Conservation (phyloP, 2,329 filamentous ascomycete genomes). For the Alternaria tenuissima region DNA sequence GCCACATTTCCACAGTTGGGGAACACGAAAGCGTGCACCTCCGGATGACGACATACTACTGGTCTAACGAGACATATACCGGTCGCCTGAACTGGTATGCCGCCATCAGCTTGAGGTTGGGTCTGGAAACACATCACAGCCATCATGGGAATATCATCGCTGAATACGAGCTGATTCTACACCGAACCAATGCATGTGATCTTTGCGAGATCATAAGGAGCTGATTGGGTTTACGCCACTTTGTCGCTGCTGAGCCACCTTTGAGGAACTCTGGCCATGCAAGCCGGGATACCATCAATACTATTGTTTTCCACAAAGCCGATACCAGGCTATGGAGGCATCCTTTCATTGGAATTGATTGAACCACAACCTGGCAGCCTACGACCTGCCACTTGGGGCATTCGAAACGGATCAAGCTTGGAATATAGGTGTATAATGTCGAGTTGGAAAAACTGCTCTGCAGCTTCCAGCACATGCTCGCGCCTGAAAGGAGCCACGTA, state of each 20-base stretch:
- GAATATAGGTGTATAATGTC: neutral
- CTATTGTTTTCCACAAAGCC: neutral
- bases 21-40: neutral
- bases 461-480: neutral
- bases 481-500: neutral
- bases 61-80: neutral
- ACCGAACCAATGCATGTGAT: neutral
- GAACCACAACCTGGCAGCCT: neutral
- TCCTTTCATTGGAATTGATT: neutral
- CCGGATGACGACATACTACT: neutral
- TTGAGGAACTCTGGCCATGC: neutral
- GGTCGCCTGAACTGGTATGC: neutral
- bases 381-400: neutral
- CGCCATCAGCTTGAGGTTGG: neutral
- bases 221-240: neutral
- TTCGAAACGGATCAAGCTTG: too few species aligned
- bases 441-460: neutral
- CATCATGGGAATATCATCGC: neutral
- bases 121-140: neutral
- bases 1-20: slow-evolving; percentile 1
- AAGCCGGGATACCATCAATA: neutral
- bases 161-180: neutral
- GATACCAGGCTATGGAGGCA: neutral
- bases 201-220: neutral
- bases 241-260: neutral